Evolutionary conservation across 208 protist species (phyloP).

Genomic region (Trypanosoma boissoni): DNA sequence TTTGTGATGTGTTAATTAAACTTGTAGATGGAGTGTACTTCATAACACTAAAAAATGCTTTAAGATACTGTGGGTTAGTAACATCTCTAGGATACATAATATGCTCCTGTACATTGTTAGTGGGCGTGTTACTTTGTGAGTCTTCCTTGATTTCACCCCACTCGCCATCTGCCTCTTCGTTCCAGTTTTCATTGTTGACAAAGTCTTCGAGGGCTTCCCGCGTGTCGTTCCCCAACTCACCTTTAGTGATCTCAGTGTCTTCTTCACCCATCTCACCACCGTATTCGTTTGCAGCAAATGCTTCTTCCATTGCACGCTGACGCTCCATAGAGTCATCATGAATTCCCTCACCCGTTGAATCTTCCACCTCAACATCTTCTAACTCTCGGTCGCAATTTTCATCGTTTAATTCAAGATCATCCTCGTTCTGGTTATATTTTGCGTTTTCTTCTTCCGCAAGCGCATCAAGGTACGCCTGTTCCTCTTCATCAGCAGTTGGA

Average conservation of each 20-base stretch:
- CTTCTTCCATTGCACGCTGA: slow-evolving; percentile 11
- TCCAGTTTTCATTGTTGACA: slow-evolving; percentile 22
- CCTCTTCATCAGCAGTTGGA: slow-evolving; percentile 18
- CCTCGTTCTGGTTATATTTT: slow-evolving; percentile 25
- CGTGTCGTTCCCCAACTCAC: slow-evolving; percentile 15
- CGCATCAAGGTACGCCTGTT: slow-evolving; percentile 22
- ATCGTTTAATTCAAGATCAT: slow-evolving; percentile 25
- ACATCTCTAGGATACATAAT: slow-evolving; percentile 26
- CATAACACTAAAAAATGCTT: slow-evolving; percentile 34
- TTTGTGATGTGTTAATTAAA: slow-evolving; percentile 24
- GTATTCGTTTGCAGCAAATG: slow-evolving; percentile 19
- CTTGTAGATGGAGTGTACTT: slow-evolving; percentile 29
- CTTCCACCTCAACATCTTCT: slow-evolving; percentile 9
- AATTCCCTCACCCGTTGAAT: slow-evolving; percentile 8
- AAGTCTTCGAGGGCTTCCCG: slow-evolving; percentile 24
- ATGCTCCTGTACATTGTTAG: slow-evolving; percentile 1
- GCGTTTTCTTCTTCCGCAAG: slow-evolving; percentile 27
- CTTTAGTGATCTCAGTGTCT: slow-evolving; percentile 21
- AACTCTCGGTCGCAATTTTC: slow-evolving; percentile 5
- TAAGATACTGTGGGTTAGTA: slow-evolving; percentile 37
- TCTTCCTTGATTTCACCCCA: slow-evolving; percentile 11
- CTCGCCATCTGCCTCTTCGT: slow-evolving; percentile 1
- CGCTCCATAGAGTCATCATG: slow-evolving; percentile 25
- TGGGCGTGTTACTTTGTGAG: slow-evolving; percentile 2
- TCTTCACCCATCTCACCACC: slow-evolving; percentile 23